Conservation (phyloP, 345 rosid species). For the Ailanthus altissimus region DNA sequence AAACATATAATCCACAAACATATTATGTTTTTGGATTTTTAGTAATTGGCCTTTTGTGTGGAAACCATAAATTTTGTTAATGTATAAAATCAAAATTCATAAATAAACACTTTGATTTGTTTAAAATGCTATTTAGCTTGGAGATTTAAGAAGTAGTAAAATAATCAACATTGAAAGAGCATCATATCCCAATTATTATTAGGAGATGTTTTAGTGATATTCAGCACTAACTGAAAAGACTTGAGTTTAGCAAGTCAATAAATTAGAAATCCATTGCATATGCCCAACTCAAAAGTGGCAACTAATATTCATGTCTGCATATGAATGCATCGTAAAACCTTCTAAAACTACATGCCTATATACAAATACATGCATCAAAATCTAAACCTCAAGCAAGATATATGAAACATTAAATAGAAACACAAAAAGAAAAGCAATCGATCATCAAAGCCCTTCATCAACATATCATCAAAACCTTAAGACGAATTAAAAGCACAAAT, state of each 20-base stretch:
- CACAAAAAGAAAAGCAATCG: background rate
- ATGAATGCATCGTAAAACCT: background rate
- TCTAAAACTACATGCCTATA: background rate
- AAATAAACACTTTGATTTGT: background rate
- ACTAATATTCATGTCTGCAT: background rate
- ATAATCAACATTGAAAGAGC: background rate
- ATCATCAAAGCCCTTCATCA: background rate
- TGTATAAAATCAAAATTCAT: background rate
- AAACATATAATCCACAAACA: too few species aligned
- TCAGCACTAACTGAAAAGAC: background rate
- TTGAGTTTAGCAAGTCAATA: background rate
- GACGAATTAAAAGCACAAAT: background rate
- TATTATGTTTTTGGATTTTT: background rate
- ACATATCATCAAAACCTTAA: conserved; percentile 5
- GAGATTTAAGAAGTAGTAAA: background rate
- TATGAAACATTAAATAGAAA: background rate
- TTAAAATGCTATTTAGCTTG: background rate
- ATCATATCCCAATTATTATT: background rate
- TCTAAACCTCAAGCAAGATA: conserved; percentile 14
- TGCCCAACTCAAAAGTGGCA: background rate
- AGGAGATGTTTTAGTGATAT: background rate
- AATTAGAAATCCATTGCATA: background rate
- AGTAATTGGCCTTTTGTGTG: background rate
- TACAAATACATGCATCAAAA: background rate
- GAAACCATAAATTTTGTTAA: background rate